Evolutionary conservation across 228 moss, liverwort and hornwort genomes (phyloP), one percentile per base, ranked within the genome.

Genomic region (Sphagnum magellanicum): DNA sequence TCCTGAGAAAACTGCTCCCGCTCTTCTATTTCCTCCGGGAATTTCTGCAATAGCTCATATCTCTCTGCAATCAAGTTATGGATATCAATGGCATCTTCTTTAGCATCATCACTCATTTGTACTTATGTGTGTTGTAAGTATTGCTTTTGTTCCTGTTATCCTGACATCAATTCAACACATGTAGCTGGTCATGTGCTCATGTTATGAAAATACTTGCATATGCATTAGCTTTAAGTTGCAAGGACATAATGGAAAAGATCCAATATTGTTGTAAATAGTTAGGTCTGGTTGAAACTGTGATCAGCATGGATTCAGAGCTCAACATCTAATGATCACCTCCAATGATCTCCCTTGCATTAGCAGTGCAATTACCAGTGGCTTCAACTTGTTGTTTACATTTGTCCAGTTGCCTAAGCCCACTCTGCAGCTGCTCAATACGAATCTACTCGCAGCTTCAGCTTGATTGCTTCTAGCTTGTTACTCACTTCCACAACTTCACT

Each of bases 41-140:
- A n/a, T 66, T 71, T 82, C 5, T 79, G 76, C 47, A 76, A 69
- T 10, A 78, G 68, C 52, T 75, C 74, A 10, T 79, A 75, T 72
- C 75, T 53, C 46, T 74, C 77, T 52, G 63, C 74, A 0, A 76
- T 55, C 51, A 78, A 68, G 50, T 69, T 79, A 16, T 71, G 69
- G 32, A 61, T n/a, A 55, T 55, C 48, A 73, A 63, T 72, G 64
- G 72, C 72, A 50, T 68, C 51, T n/a, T 71, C 71, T 16, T 58
- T 62, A 1, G 50, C 59, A 63, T 60, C 59, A 6, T 77, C 68
- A 49, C 66, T 82, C 82, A 78, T 73, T 71, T 71, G 70, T 6
- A 68, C 60, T 32, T 78, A 52, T 8, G 52, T 65, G 59, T 67
- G 65, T 73, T 82, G 75, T 63, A 78, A 68, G 52, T 62, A 75